Evolutionary conservation across 2,329 filamentous ascomycete genomes (phyloP), one percentile per base, ranked within the genome.

Genomic region (Thelonectria olida): DNA sequence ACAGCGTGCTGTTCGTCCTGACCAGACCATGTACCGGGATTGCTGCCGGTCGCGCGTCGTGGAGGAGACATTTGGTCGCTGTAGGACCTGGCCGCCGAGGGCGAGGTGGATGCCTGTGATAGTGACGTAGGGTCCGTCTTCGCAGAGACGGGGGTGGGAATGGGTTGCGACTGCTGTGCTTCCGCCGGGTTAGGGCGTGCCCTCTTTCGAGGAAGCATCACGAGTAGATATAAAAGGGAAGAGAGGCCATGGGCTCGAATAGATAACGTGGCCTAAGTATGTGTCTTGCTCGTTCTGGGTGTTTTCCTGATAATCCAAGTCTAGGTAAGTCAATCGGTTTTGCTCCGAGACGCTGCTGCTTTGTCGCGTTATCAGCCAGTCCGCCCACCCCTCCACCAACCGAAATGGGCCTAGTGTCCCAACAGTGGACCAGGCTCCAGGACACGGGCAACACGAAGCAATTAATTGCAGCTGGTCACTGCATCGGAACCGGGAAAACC

Each of bases 161-260:
- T 58, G 41, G 64, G 13, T 20, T 17, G 38, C 17, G 38, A 58
- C 22, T 61, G 54, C 57, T 67, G 62, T 53, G 62, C 64, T 62
- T 69, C 64, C 42, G 67, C 65, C 53, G 72, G 66, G 52, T 74
- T 74, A 49, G 70, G 71, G 45, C 75, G 71, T 60, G 68, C 71
- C 66, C 72, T 71, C 67, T 78, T 78, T 59, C 75, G 75, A 47
- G 74, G 68, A 65, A 71, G 60, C 76, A 78, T 78, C 54, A 64
- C 64, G 56, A 54, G 19, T 39, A 41, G 52, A 27, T 49, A 44
- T 34, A 27, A 38, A 47, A 31, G 28, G 51, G n/a, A 20, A 17
- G 48, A 39, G 47, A 44, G 42, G 55, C 54, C 66, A 63, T 67
- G 45, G 57, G 12, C 22, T 17, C 6, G 60, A 10, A n/a, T 38